A percentile compares a stretch with the other conserved stretches of the same genome.
Conservation (phyloP, 805 yeast genomes). For the Schwanniomyces polymorphus region DNA sequence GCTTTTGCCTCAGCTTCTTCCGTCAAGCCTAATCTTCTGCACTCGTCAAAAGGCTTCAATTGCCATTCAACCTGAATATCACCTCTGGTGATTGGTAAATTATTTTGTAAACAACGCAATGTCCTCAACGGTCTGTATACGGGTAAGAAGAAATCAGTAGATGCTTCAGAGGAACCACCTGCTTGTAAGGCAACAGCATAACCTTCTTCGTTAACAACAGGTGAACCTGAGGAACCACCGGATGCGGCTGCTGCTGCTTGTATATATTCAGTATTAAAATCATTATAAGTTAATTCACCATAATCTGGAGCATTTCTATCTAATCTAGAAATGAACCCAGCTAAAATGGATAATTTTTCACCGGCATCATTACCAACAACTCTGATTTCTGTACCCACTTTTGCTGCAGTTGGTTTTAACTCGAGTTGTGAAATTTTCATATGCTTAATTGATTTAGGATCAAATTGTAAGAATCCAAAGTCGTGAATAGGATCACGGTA, state of each 20-base stretch:
- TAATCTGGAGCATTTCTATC: slow-evolving; percentile 96
- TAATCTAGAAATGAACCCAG: slow-evolving; percentile 82
- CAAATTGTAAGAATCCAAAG: slow-evolving; percentile 83
- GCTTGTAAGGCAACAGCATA: slow-evolving; percentile 90
- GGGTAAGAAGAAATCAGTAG: slow-evolving; percentile 91
- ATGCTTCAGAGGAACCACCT: slow-evolving; percentile 88
- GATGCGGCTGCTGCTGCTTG: slow-evolving; percentile 97
- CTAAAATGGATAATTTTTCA: slow-evolving; percentile 82
- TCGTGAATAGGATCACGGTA: slow-evolving; percentile 96
- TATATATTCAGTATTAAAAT: slow-evolving; percentile 90
- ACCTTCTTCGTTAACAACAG: slow-evolving; percentile 90
- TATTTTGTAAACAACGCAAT: slow-evolving; percentile 64
- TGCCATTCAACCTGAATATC: slow-evolving; percentile 91
- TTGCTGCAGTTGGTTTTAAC: slow-evolving; percentile 78
- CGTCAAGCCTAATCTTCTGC: slow-evolving; percentile 82
- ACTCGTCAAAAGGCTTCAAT: slow-evolving; percentile 84
- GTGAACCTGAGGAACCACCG: slow-evolving; percentile 95
- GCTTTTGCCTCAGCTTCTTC: slow-evolving; percentile 70
- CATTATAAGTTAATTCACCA: slow-evolving; percentile 84
- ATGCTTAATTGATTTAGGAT: slow-evolving; percentile 70
- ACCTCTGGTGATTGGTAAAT: slow-evolving; percentile 72
- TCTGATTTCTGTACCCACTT: slow-evolving; percentile 90
- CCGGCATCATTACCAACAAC: slow-evolving; percentile 98
- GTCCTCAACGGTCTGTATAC: slow-evolving; percentile 83
- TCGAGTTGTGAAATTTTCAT: slow-evolving; percentile 67